Conservation (phyloP, 441 rosid genomes). For the Erodium trifolium region DNA sequence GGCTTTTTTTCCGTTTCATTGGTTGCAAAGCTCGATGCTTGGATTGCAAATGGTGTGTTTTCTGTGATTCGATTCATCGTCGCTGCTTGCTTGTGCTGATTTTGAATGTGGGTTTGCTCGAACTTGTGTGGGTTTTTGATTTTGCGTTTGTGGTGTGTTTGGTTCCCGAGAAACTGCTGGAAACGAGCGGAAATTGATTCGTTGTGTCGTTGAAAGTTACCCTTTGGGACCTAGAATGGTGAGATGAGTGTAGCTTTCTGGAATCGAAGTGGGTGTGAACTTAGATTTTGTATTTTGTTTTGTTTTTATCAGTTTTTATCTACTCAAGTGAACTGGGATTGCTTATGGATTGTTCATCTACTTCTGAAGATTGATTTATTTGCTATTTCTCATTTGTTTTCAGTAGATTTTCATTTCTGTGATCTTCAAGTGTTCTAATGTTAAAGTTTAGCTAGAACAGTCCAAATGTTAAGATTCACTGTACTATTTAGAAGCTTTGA, state of each 20-base stretch:
- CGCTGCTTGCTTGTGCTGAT: neutral
- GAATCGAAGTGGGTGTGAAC: neutral
- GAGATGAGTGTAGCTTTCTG: neutral
- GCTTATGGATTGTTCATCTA: neutral
- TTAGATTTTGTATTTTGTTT: neutral
- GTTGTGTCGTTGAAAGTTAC: neutral
- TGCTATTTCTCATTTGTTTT: neutral
- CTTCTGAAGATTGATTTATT: neutral
- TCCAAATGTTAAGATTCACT: neutral
- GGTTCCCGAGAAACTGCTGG: slow-evolving; percentile 7
- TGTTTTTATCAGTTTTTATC: too few species aligned
- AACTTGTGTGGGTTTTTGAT: slow-evolving; percentile 7
- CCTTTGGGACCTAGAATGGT: neutral
- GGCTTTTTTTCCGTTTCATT: neutral
- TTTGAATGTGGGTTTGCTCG: neutral
- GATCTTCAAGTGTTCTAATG: neutral
- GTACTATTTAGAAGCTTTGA: neutral
- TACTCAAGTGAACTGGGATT: too few species aligned
- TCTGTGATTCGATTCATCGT: neutral
- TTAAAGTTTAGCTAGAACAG: neutral
- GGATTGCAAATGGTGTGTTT: neutral
- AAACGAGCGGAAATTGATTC: slow-evolving; percentile 6
- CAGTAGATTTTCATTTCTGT: neutral
- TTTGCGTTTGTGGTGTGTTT: neutral
- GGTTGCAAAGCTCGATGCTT: neutral